Percentiles rank a stretch among this genome's conserved stretches.
phyloP scores from a whole-genome alignment of 2,329 filamentous ascomycete species.

The Tolypocladium amazonense region DNA sequence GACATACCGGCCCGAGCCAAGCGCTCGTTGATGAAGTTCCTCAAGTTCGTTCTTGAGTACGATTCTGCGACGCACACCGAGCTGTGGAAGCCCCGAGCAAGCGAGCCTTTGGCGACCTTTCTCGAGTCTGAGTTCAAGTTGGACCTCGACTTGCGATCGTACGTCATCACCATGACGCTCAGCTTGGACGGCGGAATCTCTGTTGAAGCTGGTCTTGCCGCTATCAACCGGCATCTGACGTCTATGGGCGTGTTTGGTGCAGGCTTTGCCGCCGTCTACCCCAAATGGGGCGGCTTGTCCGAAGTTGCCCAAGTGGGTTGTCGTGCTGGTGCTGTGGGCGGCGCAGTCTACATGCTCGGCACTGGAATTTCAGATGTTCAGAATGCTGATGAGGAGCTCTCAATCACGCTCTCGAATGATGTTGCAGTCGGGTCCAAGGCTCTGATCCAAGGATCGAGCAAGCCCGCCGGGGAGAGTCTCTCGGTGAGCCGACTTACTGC shows the following conservation, averaged over 20 bases:
- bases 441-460: slow-evolving; percentile 36
- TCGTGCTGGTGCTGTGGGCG: slow-evolving; percentile 81
- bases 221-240: slow-evolving; percentile 67
- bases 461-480: slow-evolving; percentile 12
- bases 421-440: slow-evolving; percentile 43
- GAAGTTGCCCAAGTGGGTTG: slow-evolving; percentile 89
- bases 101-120: slow-evolving; percentile 46
- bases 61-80: slow-evolving; percentile 45
- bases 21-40: slow-evolving; percentile 81
- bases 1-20: slow-evolving; percentile 72
- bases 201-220: slow-evolving; percentile 55
- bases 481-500: slow-evolving; percentile 52
- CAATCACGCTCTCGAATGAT: slow-evolving; percentile 44
- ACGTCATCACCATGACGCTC: slow-evolving; percentile 58
- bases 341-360: slow-evolving; percentile 79
- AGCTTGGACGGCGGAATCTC: slow-evolving; percentile 54
- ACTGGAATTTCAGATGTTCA: slow-evolving; percentile 44
- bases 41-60: slow-evolving; percentile 74
- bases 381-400: slow-evolving; percentile 16
- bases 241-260: slow-evolving; percentile 83
- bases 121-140: slow-evolving; percentile 54
- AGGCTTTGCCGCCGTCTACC: slow-evolving; percentile 80
- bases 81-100: slow-evolving; percentile 47
- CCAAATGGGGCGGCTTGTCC: slow-evolving; percentile 85
- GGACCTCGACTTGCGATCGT: slow-evolving; percentile 55